Base-by-base conservation (phyloP, 192 early-diverging fungal genomes). In the Oehlia diaphana region DNA sequence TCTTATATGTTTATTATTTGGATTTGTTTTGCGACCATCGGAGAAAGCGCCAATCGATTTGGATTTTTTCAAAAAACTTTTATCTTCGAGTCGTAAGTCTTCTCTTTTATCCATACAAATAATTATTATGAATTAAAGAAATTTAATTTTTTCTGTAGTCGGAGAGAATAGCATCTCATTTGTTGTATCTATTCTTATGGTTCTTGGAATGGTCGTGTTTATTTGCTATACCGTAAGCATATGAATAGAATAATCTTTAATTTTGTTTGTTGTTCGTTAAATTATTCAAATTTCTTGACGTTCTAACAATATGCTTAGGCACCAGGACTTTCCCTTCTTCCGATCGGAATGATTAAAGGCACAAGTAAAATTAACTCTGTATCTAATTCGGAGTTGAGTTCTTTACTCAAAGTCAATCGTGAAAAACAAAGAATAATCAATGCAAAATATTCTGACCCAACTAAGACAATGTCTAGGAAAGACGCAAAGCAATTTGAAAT, bases 181-280 rank as follows among this genome's bases (percentile, higher is more conserved):
- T 80, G 82, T 88, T 13, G 71, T 87, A 0, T 88, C 86, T 10
- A 80, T 86, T 44, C 50, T 90, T 39, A 74, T 86, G 10, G 28
- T 89, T 9, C 16, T 88, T 9, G 91, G 91, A 16, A 88, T 88
- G 87, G 33, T 80, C 23, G 83, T 90, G 9, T 87, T 88, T 62
- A 80, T 92, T 23, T 81, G 77, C 21, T 92, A 92, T 66, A 89
- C 89, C 13, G 88, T 90, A 87, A 73, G 81, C 33, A 39, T 21
- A 8, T 67, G 4, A 0, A 4, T 0, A 2, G 50, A 58, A 58
- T 58, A 58, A 21, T 16, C 14, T 58, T 19, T 58, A 58, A 58
- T 58, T 19, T 58, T 31, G 53, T 44, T 9, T 8, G 44, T 47
- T 10, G 2, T 28, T 12, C n/a, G n/a, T 8, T 28, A 9, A 64